Base-by-base conservation (phyloP, 179 eudicot species). In the Beta corolliflora region DNA sequence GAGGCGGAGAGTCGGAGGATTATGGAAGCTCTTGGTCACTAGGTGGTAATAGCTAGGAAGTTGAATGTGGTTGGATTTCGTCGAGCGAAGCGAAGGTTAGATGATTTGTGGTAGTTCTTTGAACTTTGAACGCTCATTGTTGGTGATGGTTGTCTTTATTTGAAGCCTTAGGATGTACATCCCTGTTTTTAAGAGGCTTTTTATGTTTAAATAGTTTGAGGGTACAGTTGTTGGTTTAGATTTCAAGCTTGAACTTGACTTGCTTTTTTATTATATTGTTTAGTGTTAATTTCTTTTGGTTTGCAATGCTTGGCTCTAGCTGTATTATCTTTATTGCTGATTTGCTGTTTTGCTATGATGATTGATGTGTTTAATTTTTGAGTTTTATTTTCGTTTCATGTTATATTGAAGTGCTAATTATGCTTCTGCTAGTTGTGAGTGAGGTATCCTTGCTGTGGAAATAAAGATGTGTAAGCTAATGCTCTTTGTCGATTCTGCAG, bases 111-210 rank as follows among this genome's bases (percentile, higher is more conserved):
- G 74, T 21, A 46, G 56, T 50, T 21, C 7, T 21, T 5, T 12
- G 41, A 23, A 53, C 41, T 23, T 56, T 9, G 76, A 21, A 52
- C 4, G 21, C 66, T 7, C 45, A 23, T 73, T 73, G 45, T 52
- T 73, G 44, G 29, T 15, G 61, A 25, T 73, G 77, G 5, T 73
- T 55, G 5, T 14, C 23, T 10, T 6, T 53, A n/a, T 36, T 7
- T 52, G 3, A 73, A 31, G 48, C 77, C 46, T 73, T 73, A 54
- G 77, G 77, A 73, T 73, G 76, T 73, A 73, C 64, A 73, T 73
- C 48, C 77, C 59, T 73, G 41, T 36, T 36, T 73, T 73, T 53
- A 53, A 73, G 21, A 54, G 77, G 64, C 77, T 73, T 25, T 21
- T 71, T 73, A 25, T 55, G 59, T 54, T 54, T 8, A 23, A 7